Evolutionary conservation across 495 filamentous ascomycete species (phyloP).

Genomic region (Xylona heveae): DNA sequence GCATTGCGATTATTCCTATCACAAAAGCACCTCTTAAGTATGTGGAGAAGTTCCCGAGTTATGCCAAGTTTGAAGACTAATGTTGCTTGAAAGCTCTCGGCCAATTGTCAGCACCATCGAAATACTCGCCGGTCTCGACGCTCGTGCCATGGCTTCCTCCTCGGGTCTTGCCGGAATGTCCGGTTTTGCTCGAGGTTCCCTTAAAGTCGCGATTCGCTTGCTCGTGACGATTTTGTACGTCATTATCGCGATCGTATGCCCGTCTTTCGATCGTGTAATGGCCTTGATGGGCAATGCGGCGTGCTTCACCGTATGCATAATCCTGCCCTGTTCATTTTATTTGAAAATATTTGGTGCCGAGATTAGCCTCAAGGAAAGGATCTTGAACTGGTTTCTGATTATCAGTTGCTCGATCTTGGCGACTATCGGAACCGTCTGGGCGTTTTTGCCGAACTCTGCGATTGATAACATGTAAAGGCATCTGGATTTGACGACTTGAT

Average conservation of each 20-base stretch:
- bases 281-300: constrained; percentile 76
- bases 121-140: constrained; percentile 50
- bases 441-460: constrained; percentile 77
- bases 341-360: constrained; percentile 80
- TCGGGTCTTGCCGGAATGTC: constrained; percentile 28
- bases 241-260: constrained; percentile 55
- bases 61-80: too few relatives aligned
- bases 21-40: constrained; percentile 87
- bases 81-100: constrained; percentile 29
- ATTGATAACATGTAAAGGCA: constrained; percentile 26
- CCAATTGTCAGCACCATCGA: constrained; percentile 77
- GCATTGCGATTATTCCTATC: constrained; percentile 79
- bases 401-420: constrained; percentile 45
- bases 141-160: constrained; percentile 24
- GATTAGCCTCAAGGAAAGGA: constrained; percentile 39
- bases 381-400: constrained; percentile 49
- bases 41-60: too few relatives aligned
- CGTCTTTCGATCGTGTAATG: constrained; percentile 86
- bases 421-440: constrained; percentile 61
- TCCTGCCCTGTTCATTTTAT: constrained; percentile 66
- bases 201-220: constrained; percentile 41
- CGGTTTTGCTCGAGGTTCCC: constrained; percentile 29
- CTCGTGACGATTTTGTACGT: constrained; percentile 36
- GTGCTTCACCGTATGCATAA: constrained; percentile 88
- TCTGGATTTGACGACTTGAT: too few relatives aligned